Base-by-base conservation (phyloP, 441 rosid genomes). In the Pelargonium fulgidum region DNA sequence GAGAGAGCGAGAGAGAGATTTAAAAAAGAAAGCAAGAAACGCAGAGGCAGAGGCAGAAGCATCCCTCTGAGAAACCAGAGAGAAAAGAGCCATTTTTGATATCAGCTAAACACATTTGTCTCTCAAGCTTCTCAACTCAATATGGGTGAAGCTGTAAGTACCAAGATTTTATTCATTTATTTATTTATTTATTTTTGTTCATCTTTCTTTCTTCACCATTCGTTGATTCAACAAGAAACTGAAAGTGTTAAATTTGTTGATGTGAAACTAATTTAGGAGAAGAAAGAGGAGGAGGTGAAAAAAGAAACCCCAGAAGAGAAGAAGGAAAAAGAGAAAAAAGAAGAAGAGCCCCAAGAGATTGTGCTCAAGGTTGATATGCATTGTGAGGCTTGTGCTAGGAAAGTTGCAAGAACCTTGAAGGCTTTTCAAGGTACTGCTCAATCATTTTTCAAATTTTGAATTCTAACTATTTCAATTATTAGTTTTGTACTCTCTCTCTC, bases 301-400 rank as follows among this genome's bases (percentile, higher is more conserved):
- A 16, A 50, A 50, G 58, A 50, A n/a, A 6, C 61, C 24, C 61
- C 61, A 54, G 65, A 71, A 45, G 78, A 69, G 22, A 66, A 73
- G 69, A 66, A 77, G 11, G 64, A 79, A 22, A 77, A 79, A 0
- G 74, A 82, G 20, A 66, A 73, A 68, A 66, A 77, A 11, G 64
- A 79, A 22, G 78, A 82, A 16, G 77, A 64, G 68, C 66, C 76
- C 48, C 77, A 75, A 14, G 85, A 78, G 75, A 81, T 83, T 69
- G 79, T 83, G 5, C 83, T 83, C 78, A 84, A 80, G 73, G 85
- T 84, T 72, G 84, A 84, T 59, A 84, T 84, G 87, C 85, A 84
- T 66, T 84, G 85, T 67, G 78, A 79, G 75, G 87, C 85, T 7
- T 84, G 87, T 59, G 85, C 87, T 66, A 80, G 81, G 39, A 84